phyloP scores from a whole-genome alignment of 129 eudicot genomes.

The Tanacetum coccineum region DNA sequence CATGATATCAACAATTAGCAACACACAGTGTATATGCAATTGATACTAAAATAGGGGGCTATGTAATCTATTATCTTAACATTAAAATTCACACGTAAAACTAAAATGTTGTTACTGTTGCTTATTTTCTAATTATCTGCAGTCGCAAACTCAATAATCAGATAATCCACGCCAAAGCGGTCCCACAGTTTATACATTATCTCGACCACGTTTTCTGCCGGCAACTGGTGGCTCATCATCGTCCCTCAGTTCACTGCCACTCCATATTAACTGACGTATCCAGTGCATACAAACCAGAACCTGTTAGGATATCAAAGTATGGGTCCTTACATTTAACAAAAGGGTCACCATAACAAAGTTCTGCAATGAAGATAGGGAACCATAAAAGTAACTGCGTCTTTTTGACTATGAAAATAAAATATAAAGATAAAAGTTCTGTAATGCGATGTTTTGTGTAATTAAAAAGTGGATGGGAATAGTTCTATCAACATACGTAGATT shows the following conservation, averaged over 20 bases:
- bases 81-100: constrained; percentile 3
- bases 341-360: constrained; percentile 19
- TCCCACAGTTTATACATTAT: too few species aligned
- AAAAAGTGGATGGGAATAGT: neutral
- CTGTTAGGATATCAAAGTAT: neutral
- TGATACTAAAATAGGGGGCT: neutral
- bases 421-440: constrained; percentile 25
- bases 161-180: too few species aligned
- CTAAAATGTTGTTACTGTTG: too few species aligned
- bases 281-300: too few species aligned
- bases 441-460: neutral
- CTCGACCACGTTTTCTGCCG: neutral
- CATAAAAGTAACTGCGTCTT: constrained; percentile 22
- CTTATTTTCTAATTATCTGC: too few species aligned
- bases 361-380: constrained; percentile 16
- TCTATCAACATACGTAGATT: neutral
- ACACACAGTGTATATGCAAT: neutral
- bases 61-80: neutral
- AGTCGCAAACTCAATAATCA: too few species aligned
- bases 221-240: constrained; percentile 68
- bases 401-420: constrained; percentile 23
- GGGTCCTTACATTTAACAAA: constrained; percentile 14
- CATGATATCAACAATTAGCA: too few species aligned
- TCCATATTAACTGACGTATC: constrained; percentile 15
- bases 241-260: constrained; percentile 95